Percentiles rank a stretch among this genome's conserved stretches.
These are phyloP conservation scores for Kodamaea nitidulidarum DNA, from an alignment of 805 yeast species.

Conservation along the genomic window DNA sequence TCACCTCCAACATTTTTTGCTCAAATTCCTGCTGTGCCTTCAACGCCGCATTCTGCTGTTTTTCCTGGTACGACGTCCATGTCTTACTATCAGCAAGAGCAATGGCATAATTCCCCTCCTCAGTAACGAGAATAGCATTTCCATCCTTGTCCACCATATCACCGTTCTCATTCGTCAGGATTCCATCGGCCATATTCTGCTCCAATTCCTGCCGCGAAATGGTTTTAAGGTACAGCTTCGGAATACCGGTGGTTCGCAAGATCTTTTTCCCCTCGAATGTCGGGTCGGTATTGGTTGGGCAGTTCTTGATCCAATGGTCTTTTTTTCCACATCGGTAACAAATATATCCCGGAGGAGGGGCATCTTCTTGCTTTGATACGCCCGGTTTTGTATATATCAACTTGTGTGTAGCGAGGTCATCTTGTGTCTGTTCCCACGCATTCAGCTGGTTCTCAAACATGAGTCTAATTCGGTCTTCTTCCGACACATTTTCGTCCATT, in stretches of 20 bases:
- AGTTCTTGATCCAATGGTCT: slow-evolving; percentile 89
- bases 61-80: slow-evolving; percentile 83
- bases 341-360: slow-evolving; percentile 93
- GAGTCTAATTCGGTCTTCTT: slow-evolving; percentile 82
- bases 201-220: slow-evolving; percentile 73
- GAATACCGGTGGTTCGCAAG: slow-evolving; percentile 95
- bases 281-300: slow-evolving; percentile 93
- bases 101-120: slow-evolving; percentile 91
- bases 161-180: slow-evolving; percentile 39
- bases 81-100: slow-evolving; percentile 93
- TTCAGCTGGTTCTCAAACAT: slow-evolving; percentile 93
- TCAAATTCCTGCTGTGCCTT: slow-evolving; percentile 53
- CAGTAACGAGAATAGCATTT: slow-evolving; percentile 76
- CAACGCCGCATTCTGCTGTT: slow-evolving; percentile 46
- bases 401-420: slow-evolving; percentile 79
- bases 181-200: slow-evolving; percentile 40
- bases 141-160: slow-evolving; percentile 44
- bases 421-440: slow-evolving; percentile 94
- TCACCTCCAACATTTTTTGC: slow-evolving; percentile 26
- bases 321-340: slow-evolving; percentile 97
- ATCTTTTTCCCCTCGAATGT: slow-evolving; percentile 90
- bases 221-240: slow-evolving; percentile 83
- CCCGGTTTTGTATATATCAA: slow-evolving; percentile 57
- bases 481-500: slow-evolving; percentile 50
- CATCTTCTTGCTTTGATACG: slow-evolving; percentile 49